Conservation (phyloP, 2,329 filamentous ascomycete genomes). For the Clarireedia paspali region DNA sequence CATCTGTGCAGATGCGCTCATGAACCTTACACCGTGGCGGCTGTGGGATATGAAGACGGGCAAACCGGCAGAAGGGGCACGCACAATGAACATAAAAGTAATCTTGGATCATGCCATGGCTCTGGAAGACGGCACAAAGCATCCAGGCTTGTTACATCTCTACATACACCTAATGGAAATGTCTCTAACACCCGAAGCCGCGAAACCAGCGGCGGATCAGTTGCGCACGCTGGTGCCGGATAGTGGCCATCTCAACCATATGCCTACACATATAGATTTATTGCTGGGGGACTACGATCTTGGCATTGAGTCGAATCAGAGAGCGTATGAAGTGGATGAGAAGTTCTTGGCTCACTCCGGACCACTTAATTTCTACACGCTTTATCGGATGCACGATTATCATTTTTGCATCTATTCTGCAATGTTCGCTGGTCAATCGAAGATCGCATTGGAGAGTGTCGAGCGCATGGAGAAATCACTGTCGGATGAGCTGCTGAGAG, state of each 20-base stretch:
- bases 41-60: conserved; percentile 56
- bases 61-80: conserved; percentile 44
- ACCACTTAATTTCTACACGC: conserved; percentile 63
- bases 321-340: conserved; percentile 60
- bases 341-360: conserved; percentile 54
- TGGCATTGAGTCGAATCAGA: conserved; percentile 59
- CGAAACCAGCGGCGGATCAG: conserved; percentile 50
- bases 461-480: conserved; percentile 52
- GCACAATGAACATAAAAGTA: conserved; percentile 48
- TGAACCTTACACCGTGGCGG: conserved; percentile 59
- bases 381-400: conserved; percentile 68
- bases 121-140: conserved; percentile 40
- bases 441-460: conserved; percentile 54
- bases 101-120: conserved; percentile 52
- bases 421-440: conserved; percentile 65
- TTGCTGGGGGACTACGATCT: conserved; percentile 63
- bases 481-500: conserved; percentile 53
- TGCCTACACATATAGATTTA: conserved; percentile 72
- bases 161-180: conserved; percentile 77
- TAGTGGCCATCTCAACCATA: conserved; percentile 63
- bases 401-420: conserved; percentile 71
- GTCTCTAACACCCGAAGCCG: conserved; percentile 58
- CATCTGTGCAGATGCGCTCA: conserved; percentile 56
- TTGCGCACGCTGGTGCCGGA: conserved; percentile 61
- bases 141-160: conserved; percentile 65